Base-by-base conservation (phyloP, 768 basidiomycete species). In the Symmetrospora coprosmae region DNA sequence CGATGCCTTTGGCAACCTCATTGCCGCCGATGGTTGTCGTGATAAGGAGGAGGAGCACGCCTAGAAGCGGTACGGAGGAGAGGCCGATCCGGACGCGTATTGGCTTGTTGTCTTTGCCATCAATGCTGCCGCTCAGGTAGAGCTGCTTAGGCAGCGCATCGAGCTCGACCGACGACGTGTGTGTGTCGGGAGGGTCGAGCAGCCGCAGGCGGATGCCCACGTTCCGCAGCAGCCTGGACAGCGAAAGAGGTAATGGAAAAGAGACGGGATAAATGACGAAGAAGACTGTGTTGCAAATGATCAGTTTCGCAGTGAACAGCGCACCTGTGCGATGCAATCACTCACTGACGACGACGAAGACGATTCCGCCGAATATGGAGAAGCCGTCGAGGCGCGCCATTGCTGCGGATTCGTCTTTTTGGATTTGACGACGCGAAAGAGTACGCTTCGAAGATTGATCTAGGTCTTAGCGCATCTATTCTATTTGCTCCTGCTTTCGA, bases 1-100 rank as follows among this genome's bases (percentile, higher is more conserved):
- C 81, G 51, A 92, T 87, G 1, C 91, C 91, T 61, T 79, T 73
- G 16, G 82, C 78, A 37, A 92, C 78, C 9, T 78, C 80, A 0
- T 64, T 28, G 0, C 75, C 74, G 27, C 70, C 67, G 19, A 77
- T 76, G 48, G 71, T 71, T 11, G 70, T 71, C 1, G 70, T 72
- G 0, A 72, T 72, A 11, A 76, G 70, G 1, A 78, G 68, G 27
- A 77, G 47, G 7, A 77, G 63, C 0, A 75, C 75, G 0, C 73
- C 75, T n/a, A 74, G 67, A 11, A 75, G 67, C 13, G 77, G 77
- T 0, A 73, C 74, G 1, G 74, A 38, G 65, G 63, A 19, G 71
- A 66, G 16, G 65, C 73, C 35, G 71, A 69, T 11, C 65, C 63
- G 63, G 50, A 66, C 50, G 1, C 50, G 59, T 39, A 67, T 11